Conservation (phyloP, 177 flowering plant species). For the Telopea speciosissima region DNA sequence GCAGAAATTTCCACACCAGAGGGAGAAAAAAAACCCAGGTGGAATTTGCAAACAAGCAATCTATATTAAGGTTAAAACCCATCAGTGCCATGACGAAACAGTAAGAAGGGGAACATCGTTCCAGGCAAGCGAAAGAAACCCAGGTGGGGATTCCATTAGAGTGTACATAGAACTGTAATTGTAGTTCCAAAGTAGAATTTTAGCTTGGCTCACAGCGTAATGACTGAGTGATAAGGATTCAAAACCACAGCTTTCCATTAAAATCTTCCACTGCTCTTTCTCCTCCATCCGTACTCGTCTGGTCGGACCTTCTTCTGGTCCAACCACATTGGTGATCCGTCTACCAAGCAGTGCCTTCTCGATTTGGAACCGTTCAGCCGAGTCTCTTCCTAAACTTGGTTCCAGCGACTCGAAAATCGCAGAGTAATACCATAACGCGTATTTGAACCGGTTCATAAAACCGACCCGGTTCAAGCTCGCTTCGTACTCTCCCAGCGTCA, state of each 20-base stretch:
- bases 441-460: conserved; percentile 49
- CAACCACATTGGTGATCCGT: conserved; percentile 48
- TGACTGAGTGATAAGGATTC: conserved; percentile 56
- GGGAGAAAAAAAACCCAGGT: conserved; percentile 9
- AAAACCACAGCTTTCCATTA: conserved; percentile 72
- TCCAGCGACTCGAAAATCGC: conserved; percentile 84
- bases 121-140: conserved; percentile 85
- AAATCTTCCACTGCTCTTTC: conserved; percentile 56
- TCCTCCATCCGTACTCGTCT: conserved; percentile 60
- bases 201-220: conserved; percentile 84
- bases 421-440: conserved; percentile 58
- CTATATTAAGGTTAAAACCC: not conserved
- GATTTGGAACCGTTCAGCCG: conserved; percentile 46
- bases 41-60: not conserved
- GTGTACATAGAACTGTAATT: conserved; percentile 59
- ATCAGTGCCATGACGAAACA: conserved; percentile 86
- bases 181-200: conserved; percentile 75
- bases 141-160: conserved; percentile 55
- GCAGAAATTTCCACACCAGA: conserved; percentile 4
- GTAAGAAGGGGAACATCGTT: conserved; percentile 66
- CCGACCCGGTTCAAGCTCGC: conserved; percentile 51
- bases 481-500: conserved; percentile 88
- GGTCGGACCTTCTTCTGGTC: conserved; percentile 35
- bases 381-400: conserved; percentile 60
- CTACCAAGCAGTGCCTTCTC: conserved; percentile 62